Base-by-base conservation (phyloP, 176 grass and related monocot genomes). In the Raddia distichophylla region DNA sequence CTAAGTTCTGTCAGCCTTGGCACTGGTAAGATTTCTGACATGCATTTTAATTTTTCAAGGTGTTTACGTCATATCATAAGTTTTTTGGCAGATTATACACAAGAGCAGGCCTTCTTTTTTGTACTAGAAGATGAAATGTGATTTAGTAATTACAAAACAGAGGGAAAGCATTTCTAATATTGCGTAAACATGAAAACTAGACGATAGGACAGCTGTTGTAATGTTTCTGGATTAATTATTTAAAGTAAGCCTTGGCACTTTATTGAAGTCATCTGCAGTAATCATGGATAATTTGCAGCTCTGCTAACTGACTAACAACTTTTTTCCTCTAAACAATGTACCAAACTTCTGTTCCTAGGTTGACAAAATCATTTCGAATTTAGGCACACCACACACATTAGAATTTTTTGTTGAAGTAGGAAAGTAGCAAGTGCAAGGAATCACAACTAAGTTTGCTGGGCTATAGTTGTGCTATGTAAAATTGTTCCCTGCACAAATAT, bases 1-100 rank as follows among this genome's bases (percentile, higher is more conserved):
- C 76, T 95, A 69, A 65, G 60, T 52, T 99, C 93, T 12, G 77
- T 99, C 65, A 88, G 87, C 60, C 84, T 99, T 73, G 96, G 93
- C 58, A 82, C 85, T 67, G 93, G 96, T 93, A 87, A 79, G 70
- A 60, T 43, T 12, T 86, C 54, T 84, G 42, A 40, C 10, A 72
- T 80, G 11, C 69, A 44, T 74, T 78, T 82, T 14, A 44, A 1
- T 47, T 73, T 54, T 85, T 82, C 14, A 69, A 64, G 6, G 13
- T 1, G n/a, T 75, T 49, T 79, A 87, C 19, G 45, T 83, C 18
- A 16, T 60, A 44, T n/a, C 35, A 68, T 50, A 49, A 73, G 56
- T 74, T 85, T 43, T 27, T 35, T 15, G 10, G 6, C 22, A 87
- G 57, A 81, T 17, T 17, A 50, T 73, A 33, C 22, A 3, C 7